These are phyloP conservation scores for Boletus reticuloceps DNA, from an alignment of 768 basidiomycete species.

Conservation along the genomic window DNA sequence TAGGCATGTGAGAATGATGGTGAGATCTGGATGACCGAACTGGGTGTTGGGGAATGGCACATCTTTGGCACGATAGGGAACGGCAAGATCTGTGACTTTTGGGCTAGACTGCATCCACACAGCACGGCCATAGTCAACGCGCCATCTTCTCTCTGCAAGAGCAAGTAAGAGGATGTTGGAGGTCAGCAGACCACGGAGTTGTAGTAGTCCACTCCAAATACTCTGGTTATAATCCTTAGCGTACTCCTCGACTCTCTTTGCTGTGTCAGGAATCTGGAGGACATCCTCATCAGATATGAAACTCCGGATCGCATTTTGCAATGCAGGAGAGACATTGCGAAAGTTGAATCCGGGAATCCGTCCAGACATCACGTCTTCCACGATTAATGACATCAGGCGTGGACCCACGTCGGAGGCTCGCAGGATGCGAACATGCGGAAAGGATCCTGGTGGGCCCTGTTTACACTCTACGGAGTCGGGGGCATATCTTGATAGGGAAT, in stretches of 20 bases:
- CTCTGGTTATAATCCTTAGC: too few species aligned
- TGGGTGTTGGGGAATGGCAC: too few species aligned
- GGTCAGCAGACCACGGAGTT: too few species aligned
- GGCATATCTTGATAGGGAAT: background rate
- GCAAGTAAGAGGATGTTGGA: too few species aligned
- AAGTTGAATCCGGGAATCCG: background rate
- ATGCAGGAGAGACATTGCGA: background rate
- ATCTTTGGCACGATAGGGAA: background rate
- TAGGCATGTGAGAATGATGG: too few species aligned
- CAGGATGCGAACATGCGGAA: background rate
- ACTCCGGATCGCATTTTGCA: background rate
- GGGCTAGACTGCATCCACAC: background rate
- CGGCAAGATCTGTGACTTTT: background rate
- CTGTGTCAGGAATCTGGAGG: background rate
- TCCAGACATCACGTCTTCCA: background rate
- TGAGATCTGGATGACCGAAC: too few species aligned
- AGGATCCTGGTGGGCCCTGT: background rate
- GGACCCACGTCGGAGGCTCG: background rate
- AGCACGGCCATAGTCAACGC: background rate
- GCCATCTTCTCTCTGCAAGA: too few species aligned
- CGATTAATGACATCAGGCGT: background rate
- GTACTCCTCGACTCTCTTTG: background rate
- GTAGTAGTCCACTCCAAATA: too few species aligned
- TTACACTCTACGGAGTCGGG: constrained; percentile 2
- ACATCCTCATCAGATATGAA: background rate